Conservation (phyloP, 78 protist species). For the Cavenderia fasciculata region DNA sequence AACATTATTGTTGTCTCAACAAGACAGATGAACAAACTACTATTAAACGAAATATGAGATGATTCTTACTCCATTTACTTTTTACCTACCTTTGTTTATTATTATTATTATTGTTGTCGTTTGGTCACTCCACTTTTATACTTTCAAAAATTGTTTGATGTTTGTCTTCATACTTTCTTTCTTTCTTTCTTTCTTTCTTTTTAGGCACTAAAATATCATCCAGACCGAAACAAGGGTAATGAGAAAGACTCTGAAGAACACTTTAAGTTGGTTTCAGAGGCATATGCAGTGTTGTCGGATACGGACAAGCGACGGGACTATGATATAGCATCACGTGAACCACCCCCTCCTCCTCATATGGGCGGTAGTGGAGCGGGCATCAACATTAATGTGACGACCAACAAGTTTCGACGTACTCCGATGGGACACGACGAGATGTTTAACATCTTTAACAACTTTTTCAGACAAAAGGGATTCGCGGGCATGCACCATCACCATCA, state of each 20-base stretch:
- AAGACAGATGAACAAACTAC: too few relatives aligned
- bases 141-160: too few relatives aligned
- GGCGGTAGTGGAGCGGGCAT: background rate
- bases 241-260: constrained; percentile 31
- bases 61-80: too few relatives aligned
- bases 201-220: constrained; percentile 66
- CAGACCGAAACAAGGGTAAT: constrained; percentile 38
- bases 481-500: background rate
- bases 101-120: too few relatives aligned
- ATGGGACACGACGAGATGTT: background rate
- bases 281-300: constrained; percentile 43
- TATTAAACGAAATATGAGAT: too few relatives aligned
- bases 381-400: background rate
- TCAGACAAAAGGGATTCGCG: background rate
- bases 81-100: too few relatives aligned
- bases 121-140: too few relatives aligned
- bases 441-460: constrained; percentile 3
- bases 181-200: too few relatives aligned
- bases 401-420: background rate
- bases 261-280: constrained; percentile 56
- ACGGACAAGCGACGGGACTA: constrained; percentile 12
- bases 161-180: too few relatives aligned
- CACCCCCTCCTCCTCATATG: background rate
- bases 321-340: constrained; percentile 10
- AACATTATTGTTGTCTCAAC: too few relatives aligned